A percentile compares a stretch with the other conserved stretches of the same genome.
phyloP scores from a whole-genome alignment of 257 asterid species.

The Solanum microdontum region DNA sequence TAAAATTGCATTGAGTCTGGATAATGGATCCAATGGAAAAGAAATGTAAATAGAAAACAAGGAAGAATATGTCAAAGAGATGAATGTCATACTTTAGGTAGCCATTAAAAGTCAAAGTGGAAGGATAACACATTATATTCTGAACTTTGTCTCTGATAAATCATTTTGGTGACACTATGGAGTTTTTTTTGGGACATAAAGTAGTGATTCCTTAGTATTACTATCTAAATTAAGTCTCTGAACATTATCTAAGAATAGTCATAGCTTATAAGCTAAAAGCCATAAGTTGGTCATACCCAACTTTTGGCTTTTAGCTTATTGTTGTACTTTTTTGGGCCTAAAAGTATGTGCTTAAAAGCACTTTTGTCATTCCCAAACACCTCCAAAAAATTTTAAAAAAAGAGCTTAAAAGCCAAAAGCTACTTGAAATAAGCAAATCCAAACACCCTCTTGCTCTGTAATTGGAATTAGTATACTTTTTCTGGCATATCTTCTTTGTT shows the following conservation, averaged over 20 bases:
- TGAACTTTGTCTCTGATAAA: not conserved
- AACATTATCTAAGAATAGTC: not conserved
- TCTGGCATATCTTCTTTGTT: not conserved
- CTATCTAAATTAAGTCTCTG: not conserved
- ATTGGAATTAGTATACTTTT: not conserved
- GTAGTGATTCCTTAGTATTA: not conserved
- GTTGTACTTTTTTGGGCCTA: not conserved
- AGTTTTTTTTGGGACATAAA: not conserved
- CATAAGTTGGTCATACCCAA: not conserved
- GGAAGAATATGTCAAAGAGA: not conserved
- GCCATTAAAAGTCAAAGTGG: not conserved
- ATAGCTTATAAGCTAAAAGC: not conserved
- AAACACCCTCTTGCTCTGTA: not conserved
- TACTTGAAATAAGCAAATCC: not conserved
- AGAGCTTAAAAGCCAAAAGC: not conserved
- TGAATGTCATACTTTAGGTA: not conserved
- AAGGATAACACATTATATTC: not conserved
- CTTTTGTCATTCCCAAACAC: not conserved
- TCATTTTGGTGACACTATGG: not conserved
- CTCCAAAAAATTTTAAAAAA: not conserved
- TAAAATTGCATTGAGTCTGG: not conserved
- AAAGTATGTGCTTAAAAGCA: not conserved
- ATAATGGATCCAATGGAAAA: not conserved
- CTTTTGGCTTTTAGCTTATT: not conserved
- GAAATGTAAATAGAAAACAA: not conserved